These are phyloP conservation scores for Camelina hispida DNA, from an alignment of 345 rosid genomes.

Conservation along the genomic window DNA sequence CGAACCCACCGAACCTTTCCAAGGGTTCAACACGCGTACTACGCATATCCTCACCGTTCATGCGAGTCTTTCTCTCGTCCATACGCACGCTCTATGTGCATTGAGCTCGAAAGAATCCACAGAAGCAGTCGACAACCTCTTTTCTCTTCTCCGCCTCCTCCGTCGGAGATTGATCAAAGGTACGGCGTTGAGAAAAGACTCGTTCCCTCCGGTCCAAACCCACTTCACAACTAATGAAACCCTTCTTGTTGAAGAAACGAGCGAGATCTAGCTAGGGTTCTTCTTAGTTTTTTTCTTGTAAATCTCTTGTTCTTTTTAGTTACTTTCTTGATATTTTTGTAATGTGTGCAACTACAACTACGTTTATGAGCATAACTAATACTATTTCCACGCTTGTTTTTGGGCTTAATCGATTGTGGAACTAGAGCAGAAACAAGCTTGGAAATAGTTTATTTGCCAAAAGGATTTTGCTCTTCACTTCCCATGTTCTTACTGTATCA, in stretches of 20 bases:
- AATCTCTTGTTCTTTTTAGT: neutral
- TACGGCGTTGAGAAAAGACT: slow-evolving; percentile 85
- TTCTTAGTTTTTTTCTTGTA: slow-evolving; percentile 26
- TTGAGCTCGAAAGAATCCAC: slow-evolving; percentile 47
- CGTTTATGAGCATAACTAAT: neutral
- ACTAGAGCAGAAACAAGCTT: slow-evolving; percentile 33
- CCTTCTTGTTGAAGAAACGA: neutral
- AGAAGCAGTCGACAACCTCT: slow-evolving; percentile 34
- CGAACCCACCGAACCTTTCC: neutral
- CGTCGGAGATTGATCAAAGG: slow-evolving; percentile 68
- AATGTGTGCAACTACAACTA: slow-evolving; percentile 18
- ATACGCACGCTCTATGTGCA: slow-evolving; percentile 46
- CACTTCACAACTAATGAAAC: slow-evolving; percentile 68
- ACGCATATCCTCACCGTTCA: slow-evolving; percentile 42
- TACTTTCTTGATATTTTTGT: slow-evolving; percentile 34
- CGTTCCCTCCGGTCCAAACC: slow-evolving; percentile 94
- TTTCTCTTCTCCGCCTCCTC: slow-evolving; percentile 38
- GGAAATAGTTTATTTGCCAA: slow-evolving; percentile 31
- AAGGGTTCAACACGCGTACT: slow-evolving; percentile 40
- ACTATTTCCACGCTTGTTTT: slow-evolving; percentile 45
- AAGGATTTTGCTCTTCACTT: slow-evolving; percentile 9
- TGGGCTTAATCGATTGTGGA: slow-evolving; percentile 1
- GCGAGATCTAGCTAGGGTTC: neutral
- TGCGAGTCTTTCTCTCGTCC: slow-evolving; percentile 44
- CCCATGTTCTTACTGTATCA: neutral